Base-by-base conservation (phyloP, 495 filamentous ascomycete species). In the Aspergillus hancockii region DNA sequence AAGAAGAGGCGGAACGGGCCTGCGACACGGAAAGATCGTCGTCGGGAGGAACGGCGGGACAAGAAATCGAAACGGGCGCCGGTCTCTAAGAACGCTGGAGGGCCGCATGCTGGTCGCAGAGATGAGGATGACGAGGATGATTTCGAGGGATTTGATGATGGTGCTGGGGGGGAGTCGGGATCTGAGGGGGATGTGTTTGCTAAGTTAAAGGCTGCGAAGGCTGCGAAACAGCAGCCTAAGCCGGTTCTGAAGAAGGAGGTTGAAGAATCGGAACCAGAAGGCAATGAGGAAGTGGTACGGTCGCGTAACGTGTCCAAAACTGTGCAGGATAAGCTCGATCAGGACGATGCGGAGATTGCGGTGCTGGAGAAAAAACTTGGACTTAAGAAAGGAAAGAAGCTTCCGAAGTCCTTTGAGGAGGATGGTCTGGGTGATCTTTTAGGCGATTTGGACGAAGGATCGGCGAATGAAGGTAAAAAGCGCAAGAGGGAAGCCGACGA, bases 301-400 rank as follows among this genome's bases (percentile, higher is more conserved):
- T 57, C 69, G 23, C 65, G 70, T 2, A 73, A 75, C 50, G 52
- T 88, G 12, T 83, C 90, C 8, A 84, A 79, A 55, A 76, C 75
- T 0, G 77, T 89, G 1, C 85, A 83, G 68, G 81, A 86, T 7
- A 87, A 83, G 60, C 74, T 98, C 0, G 75, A 70, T 5, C 60
- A 79, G 57, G 94, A 98, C 56, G 91, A 97, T 64, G 86, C 84
- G 3, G 90, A 97, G 60, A 97, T 98, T 66, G 87, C 89, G 16
- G 90, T 86, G 9, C 71, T 97, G 57, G 95, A 98, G 74, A 91
- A 87, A 75, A 95, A 90, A 66, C 79, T 98, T 38, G 93, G 93
- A 1, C 75, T 97, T 13, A 97, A 89, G 70, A 84, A 84, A 19
- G 89, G 88, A 53, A 93, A 89, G 59, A 86, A 82, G 45, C 72